Percentiles rank a stretch among this genome's conserved stretches.
phyloP scores from a whole-genome alignment of 768 basidiomycete genomes.

The Austroboletus eburneus region DNA sequence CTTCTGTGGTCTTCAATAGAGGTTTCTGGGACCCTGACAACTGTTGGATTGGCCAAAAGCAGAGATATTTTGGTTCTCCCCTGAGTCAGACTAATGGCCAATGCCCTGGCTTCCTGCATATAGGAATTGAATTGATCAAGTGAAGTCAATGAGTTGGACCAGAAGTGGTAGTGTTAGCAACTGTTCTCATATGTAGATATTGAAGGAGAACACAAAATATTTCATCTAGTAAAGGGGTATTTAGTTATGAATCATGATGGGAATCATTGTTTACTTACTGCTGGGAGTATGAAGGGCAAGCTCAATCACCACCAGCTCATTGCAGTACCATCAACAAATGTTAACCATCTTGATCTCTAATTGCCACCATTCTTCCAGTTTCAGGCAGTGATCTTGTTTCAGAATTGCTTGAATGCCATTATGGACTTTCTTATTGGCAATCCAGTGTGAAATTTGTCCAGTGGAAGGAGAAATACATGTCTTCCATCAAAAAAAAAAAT shows the following conservation, averaged over 20 bases:
- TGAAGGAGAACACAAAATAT: neutral
- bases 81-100: neutral
- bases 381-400: constrained; percentile 25
- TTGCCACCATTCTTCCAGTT: constrained; percentile 26
- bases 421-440: constrained; percentile 29
- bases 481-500: constrained; percentile 33
- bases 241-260: no score
- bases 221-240: no score
- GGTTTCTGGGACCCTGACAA: neutral
- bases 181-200: neutral
- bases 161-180: neutral
- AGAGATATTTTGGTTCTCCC: neutral
- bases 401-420: constrained; percentile 31
- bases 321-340: constrained; percentile 32
- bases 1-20: neutral
- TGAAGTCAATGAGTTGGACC: constrained; percentile 16
- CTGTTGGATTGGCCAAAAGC: constrained; percentile 2
- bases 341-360: constrained; percentile 32
- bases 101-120: constrained; percentile 1
- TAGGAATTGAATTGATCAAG: constrained; percentile 4
- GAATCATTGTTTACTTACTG: no score
- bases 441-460: constrained; percentile 19
- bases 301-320: constrained; percentile 20
- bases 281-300: constrained; percentile 4
- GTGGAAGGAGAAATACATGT: constrained; percentile 9